Base-by-base conservation (phyloP, 2,329 filamentous ascomycete genomes). In the Lomentospora prolificans region DNA sequence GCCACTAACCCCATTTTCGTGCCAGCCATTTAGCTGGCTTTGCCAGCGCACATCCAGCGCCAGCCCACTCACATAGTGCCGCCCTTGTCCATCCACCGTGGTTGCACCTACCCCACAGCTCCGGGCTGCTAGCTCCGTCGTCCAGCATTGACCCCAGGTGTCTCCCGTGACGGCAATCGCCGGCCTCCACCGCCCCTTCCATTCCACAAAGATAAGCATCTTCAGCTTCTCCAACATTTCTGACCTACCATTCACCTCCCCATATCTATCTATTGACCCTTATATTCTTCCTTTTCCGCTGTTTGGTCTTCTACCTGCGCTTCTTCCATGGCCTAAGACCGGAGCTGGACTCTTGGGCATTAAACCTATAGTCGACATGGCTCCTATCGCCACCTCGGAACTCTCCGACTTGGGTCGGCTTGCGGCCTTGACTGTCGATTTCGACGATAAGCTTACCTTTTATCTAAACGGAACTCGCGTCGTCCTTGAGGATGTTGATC, bases 381-480 rank as follows among this genome's bases (percentile, higher is more conserved):
- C 53, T 17, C 53, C 53, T 17, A 50, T 50, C 28, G 53, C 53
- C 27, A 55, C 53, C 24, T 31, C 39, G 53, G 36, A 55, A 41
- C 22, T 55, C 27, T 28, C 53, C 52, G 52, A 54, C 27, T 27
- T 27, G 52, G 28, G 41, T 4, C 25, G 41, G n/a, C 53, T 55
- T 7, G 17, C 19, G 14, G 39, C 58, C 19, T 71, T 96, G 53
- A 94, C 89, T 1, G 83, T 85, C 55, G 71, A 78, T 50, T 97
- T 89, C 70, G 87, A 96, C 65, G 90, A 96, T 69, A 92, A 89
- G 1, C 76, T 97, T 58, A 81, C 86, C 17, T 97, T 97, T 75
- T 97, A 90, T 68, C 82, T 99, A 53, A 99, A 99, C 68, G 94
- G 94, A 60, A 96, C 92, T 2, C 89, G 85, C 61, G 87, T 97